Base-by-base conservation (phyloP, 2,329 filamentous ascomycete species). In the Hymenoscyphus fructigenus region DNA sequence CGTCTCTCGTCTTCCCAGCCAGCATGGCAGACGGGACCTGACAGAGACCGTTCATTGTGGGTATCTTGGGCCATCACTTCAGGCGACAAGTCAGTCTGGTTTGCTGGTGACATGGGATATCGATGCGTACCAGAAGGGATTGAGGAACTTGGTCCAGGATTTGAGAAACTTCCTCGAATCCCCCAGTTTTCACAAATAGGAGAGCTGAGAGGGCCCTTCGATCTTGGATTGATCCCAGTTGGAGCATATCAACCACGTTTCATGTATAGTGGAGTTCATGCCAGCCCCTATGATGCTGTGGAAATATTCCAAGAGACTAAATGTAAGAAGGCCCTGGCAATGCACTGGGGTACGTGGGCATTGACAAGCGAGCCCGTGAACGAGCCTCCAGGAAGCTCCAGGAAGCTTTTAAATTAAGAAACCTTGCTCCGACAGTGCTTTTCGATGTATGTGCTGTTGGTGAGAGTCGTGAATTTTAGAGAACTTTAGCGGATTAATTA, bases 281-380 rank as follows among this genome's bases (percentile, higher is more conserved):
- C 91, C 7, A 91, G 96, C 75, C 94, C 94, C 0, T 88, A 87
- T 70, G 94, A 98, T 75, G 86, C 89, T 0, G 93, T 97, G 44
- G 92, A 95, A 72, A 97, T 98, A 71, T 97, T 97, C 77, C 77
- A 82, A 6, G 93, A 97, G 72, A 96, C 92, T 0, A 84, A 84
- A 70, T 97, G 93, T 80, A 82, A 85, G 72, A 82, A 80, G 20
- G 93, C 93, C 26, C 83, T 97, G 79, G 93, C 87, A 1, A 97
- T 97, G 71, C 94, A 97, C 75, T 97, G 93, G 93, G 93, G 93
- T 2, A 89, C 91, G 0, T 97, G 93, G 92, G 88, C 70, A 2
- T 60, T 74, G 70, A 97, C 93, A 0, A 83, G 87, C 66, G 94
- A 98, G 77, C 90, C 93, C 65, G 90, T 96, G 1, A 76, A 93